Evolutionary conservation across 1,139 yeast species (phyloP).

Genomic region (Taphrina wiesneri): DNA sequence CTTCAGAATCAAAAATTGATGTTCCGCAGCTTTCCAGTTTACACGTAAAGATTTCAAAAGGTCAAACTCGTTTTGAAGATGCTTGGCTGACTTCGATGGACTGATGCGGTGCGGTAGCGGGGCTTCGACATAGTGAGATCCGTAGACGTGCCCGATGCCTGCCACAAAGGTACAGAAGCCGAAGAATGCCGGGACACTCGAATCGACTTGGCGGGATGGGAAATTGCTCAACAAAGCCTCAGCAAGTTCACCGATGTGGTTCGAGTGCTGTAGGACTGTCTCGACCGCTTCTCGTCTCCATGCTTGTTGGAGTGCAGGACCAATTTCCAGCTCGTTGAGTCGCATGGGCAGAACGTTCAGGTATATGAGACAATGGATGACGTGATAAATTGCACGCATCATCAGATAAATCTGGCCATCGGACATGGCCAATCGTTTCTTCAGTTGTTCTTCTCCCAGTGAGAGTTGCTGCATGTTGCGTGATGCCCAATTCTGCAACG

Average conservation of each 20-base stretch:
- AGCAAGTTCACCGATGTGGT: not conserved
- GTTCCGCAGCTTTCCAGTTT: not conserved
- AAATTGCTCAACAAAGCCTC: not conserved
- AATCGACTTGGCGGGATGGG: not conserved
- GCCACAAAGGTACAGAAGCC: not conserved
- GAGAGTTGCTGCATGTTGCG: not conserved
- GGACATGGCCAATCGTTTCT: not conserved
- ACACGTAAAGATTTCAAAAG: not conserved
- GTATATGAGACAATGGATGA: not conserved
- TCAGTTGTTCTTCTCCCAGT: not conserved
- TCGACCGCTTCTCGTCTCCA: constrained; percentile 6
- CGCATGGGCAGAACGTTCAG: not conserved
- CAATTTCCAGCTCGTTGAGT: not conserved
- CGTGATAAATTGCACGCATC: constrained; percentile 7
- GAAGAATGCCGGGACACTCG: constrained; percentile 4
- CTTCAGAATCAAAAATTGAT: not conserved
- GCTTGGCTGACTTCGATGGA: not conserved
- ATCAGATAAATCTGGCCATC: not conserved
- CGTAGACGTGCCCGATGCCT: constrained; percentile 1
- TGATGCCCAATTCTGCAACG: constrained; percentile 5
- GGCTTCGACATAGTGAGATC: not conserved
- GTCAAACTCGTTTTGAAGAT: not conserved
- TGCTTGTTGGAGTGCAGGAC: not conserved
- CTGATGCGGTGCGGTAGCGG: constrained; percentile 11
- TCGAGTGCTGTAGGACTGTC: constrained; percentile 6